These are phyloP conservation scores for Gonapodya sp. DNA, from an alignment of 192 early-diverging fungal species.

Conservation along the genomic window DNA sequence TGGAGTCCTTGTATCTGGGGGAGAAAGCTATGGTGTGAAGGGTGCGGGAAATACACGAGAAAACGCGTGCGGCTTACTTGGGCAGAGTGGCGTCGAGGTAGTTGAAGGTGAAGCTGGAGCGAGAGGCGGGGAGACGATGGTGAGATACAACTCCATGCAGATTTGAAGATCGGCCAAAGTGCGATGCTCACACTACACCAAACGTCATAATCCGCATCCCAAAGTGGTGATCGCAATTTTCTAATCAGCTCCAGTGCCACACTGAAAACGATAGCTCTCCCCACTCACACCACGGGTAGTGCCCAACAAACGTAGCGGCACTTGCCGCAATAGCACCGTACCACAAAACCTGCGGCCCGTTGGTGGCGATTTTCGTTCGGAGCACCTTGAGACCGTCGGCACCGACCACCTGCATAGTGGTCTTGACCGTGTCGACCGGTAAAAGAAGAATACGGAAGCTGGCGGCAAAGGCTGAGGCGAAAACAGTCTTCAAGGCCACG, in stretches of 20 bases:
- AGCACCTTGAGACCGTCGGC: slow-evolving; percentile 19
- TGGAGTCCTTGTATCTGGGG: neutral
- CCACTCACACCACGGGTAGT: slow-evolving; percentile 25
- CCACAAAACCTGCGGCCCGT: slow-evolving; percentile 27
- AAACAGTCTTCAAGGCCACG: slow-evolving; percentile 25
- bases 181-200: too few species aligned
- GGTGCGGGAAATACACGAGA: neutral
- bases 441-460: slow-evolving; percentile 30
- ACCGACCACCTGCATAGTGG: slow-evolving; percentile 31
- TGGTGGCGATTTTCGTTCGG: slow-evolving; percentile 15
- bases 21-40: neutral
- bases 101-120: slow-evolving; percentile 15
- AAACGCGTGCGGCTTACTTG: slow-evolving; percentile 14
- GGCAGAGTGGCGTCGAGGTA: slow-evolving; percentile 25
- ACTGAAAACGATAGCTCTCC: neutral
- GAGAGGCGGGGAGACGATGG: too few species aligned
- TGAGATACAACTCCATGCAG: too few species aligned
- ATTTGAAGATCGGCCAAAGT: too few species aligned
- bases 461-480: slow-evolving; percentile 26
- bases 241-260: too few species aligned
- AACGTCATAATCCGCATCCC: too few species aligned
- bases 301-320: slow-evolving; percentile 35
- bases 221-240: too few species aligned
- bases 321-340: slow-evolving; percentile 28
- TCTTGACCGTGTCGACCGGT: slow-evolving; percentile 34